A percentile compares a stretch with the other conserved stretches of the same genome.
Conservation (phyloP, 169 alveolate genomes). For the Plasmodium coatneyi region DNA sequence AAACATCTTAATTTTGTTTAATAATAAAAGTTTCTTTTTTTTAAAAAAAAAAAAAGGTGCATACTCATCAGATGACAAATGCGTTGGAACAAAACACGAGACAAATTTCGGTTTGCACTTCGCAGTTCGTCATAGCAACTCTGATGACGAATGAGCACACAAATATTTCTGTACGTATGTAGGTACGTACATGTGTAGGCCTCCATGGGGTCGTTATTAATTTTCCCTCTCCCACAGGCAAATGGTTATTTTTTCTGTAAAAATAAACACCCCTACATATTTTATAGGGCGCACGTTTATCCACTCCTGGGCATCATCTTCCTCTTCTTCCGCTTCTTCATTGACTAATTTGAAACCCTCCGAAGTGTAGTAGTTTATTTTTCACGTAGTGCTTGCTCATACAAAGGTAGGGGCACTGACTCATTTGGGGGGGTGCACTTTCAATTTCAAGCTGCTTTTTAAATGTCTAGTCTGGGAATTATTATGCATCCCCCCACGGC, state of each 20-base stretch:
- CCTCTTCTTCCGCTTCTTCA: neutral
- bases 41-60: neutral
- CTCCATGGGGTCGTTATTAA: neutral
- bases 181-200: neutral
- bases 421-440: neutral
- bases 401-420: neutral
- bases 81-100: neutral
- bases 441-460: neutral
- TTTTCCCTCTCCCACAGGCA: neutral
- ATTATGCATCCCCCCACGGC: neutral
- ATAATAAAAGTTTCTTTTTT: neutral
- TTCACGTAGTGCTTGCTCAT: neutral
- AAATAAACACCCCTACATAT: neutral
- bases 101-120: neutral
- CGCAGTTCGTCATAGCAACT: neutral
- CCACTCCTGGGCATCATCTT: neutral
- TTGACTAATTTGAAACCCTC: neutral
- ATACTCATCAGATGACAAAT: neutral
- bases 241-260: neutral
- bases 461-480: neutral
- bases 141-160: neutral
- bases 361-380: neutral
- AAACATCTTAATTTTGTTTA: neutral
- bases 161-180: neutral
- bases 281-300: neutral